Conservation (phyloP, 129 eudicot species). For the Smallanthus sonchifolius region DNA sequence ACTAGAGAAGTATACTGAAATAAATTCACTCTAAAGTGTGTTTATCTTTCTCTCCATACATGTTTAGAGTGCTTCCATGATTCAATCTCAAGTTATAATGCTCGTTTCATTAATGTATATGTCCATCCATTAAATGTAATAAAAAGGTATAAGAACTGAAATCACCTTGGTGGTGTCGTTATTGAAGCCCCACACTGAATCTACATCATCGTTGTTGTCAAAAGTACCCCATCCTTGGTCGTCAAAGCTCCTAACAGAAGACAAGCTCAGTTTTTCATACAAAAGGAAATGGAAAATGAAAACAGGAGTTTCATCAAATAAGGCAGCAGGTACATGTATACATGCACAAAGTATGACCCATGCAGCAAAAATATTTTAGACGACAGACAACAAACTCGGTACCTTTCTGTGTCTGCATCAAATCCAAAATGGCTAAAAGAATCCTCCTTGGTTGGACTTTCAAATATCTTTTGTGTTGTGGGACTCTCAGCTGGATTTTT, state of each 20-base stretch:
- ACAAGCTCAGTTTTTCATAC: background rate
- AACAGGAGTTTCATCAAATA: no score
- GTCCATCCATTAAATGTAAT: background rate
- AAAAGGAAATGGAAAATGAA: background rate
- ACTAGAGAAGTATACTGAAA: background rate
- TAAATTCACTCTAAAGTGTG: background rate
- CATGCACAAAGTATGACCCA: no score
- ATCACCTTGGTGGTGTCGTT: constrained; percentile 54
- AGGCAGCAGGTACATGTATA: no score
- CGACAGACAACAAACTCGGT: background rate
- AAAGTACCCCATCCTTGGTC: constrained; percentile 88
- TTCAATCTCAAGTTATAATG: background rate
- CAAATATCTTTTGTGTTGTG: constrained; percentile 41
- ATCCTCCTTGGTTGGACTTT: constrained; percentile 68
- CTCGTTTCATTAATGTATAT: background rate
- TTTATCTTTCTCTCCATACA: background rate
- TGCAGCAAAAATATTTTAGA: no score
- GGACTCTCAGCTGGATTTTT: constrained; percentile 87
- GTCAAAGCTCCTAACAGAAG: constrained; percentile 61
- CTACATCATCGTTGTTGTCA: constrained; percentile 80
- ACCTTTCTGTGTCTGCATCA: constrained; percentile 83
- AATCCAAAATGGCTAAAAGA: constrained; percentile 36
- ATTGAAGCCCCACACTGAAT: constrained; percentile 94
- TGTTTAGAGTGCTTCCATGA: background rate
- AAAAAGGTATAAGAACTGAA: background rate